Percentiles rank a stretch among this genome's conserved stretches.
These are phyloP conservation scores for Podila minutissima DNA, from an alignment of 192 early-diverging fungal genomes.

Conservation along the genomic window DNA sequence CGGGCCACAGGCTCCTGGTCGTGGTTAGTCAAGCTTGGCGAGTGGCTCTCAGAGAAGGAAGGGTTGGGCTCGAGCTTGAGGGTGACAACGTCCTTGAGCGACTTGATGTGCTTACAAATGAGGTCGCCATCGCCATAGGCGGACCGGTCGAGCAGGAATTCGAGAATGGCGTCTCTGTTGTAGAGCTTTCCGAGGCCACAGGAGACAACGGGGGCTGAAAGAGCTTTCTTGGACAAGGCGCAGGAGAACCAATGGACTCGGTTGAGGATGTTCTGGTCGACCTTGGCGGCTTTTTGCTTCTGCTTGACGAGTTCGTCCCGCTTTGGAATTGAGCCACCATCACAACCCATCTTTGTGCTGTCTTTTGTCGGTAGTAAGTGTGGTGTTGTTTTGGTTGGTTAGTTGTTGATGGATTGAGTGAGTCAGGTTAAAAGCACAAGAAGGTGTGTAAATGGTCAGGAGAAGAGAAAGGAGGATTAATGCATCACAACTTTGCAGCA, in stretches of 20 bases:
- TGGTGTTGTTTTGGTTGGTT: background rate
- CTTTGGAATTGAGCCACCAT: constrained; percentile 91
- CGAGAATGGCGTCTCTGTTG: constrained; percentile 83
- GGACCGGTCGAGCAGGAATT: constrained; percentile 75
- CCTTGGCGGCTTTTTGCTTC: constrained; percentile 70
- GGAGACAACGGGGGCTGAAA: constrained; percentile 69
- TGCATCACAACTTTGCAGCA: background rate
- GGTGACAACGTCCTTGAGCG: constrained; percentile 76
- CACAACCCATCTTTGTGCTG: constrained; percentile 71
- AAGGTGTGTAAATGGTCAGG: background rate
- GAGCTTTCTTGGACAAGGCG: constrained; percentile 78
- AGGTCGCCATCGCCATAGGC: constrained; percentile 83
- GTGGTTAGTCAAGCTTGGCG: constrained; percentile 58
- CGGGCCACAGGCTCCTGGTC: constrained; percentile 62
- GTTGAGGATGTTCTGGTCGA: constrained; percentile 71
- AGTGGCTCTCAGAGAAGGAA: constrained; percentile 55
- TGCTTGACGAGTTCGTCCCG: constrained; percentile 88
- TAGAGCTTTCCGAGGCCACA: constrained; percentile 82
- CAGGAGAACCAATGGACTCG: constrained; percentile 78
- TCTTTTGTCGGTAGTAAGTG: background rate
- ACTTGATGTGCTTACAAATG: constrained; percentile 77
- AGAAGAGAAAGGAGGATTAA: background rate
- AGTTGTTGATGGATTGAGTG: background rate
- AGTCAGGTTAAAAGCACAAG: background rate
- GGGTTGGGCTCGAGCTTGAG: constrained; percentile 78